phyloP scores from a whole-genome alignment of 1,284 basidiomycete genomes.

The Tilletia indica region DNA sequence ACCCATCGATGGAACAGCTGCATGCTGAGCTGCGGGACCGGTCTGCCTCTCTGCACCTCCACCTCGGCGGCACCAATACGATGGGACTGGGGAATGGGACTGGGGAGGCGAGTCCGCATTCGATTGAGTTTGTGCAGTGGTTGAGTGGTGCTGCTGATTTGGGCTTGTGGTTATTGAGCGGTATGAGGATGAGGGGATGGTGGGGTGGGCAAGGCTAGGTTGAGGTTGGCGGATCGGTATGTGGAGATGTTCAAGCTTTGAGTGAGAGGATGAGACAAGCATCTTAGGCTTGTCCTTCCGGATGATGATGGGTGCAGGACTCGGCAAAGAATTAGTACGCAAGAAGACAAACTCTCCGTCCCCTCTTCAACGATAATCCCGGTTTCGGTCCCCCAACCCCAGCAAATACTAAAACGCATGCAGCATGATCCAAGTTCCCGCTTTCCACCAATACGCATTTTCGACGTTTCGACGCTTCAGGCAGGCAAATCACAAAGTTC shows the following conservation, averaged over 20 bases:
- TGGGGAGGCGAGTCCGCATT: neutral
- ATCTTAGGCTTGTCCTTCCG: no score
- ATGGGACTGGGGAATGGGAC: neutral
- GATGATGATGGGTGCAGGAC: no score
- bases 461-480: no score
- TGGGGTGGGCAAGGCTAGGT: neutral
- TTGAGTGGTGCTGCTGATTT: constrained; percentile 9
- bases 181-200: neutral
- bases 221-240: constrained; percentile 4
- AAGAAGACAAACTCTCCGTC: no score
- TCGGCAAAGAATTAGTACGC: no score
- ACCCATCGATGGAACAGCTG: constrained; percentile 15
- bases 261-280: neutral
- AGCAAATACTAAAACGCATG: no score
- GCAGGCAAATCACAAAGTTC: no score
- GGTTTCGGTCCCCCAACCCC: no score
- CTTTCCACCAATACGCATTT: no score
- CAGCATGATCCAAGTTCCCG: no score
- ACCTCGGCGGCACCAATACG: neutral
- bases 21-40: constrained; percentile 12
- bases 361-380: no score
- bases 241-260: constrained; percentile 18
- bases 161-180: constrained; percentile 7
- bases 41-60: neutral
- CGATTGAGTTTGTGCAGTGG: constrained; percentile 16